Evolutionary conservation across 306 rosid species (phyloP).

Genomic region (Casuarina glauca): DNA sequence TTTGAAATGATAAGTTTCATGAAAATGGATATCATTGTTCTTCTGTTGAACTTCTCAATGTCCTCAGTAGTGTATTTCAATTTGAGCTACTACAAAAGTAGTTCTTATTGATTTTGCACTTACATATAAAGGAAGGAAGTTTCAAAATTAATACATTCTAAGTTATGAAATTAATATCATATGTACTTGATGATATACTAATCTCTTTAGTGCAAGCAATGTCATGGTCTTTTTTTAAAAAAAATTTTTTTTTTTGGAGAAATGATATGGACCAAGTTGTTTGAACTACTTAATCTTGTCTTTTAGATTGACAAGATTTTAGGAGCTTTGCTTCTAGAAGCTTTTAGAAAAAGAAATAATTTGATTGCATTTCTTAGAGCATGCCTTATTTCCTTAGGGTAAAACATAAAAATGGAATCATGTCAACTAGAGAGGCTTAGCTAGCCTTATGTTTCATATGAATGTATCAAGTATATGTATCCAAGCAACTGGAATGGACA

Average conservation of each 20-base stretch:
- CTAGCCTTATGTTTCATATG: not conserved
- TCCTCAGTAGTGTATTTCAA: not conserved
- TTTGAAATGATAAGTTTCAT: slow-evolving; percentile 52
- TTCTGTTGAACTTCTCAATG: not conserved
- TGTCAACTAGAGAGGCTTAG: slow-evolving; percentile 10
- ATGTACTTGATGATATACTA: not conserved
- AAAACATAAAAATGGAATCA: not conserved
- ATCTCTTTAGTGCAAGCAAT: not conserved
- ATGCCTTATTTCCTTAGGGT: not conserved
- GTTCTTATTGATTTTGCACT: too few relatives aligned
- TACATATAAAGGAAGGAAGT: not conserved
- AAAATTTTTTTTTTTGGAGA: not conserved
- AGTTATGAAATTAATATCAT: not conserved
- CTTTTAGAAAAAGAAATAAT: slow-evolving; percentile 21
- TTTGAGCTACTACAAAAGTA: not conserved
- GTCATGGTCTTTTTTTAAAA: not conserved
- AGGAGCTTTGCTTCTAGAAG: slow-evolving; percentile 42
- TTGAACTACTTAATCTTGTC: slow-evolving; percentile 20
- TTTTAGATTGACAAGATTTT: slow-evolving; percentile 63
- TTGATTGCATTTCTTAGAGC: slow-evolving; percentile 16
- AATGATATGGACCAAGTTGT: not conserved
- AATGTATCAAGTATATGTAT: not conserved
- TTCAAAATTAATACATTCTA: not conserved
- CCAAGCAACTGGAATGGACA: not conserved
- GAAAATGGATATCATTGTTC: slow-evolving; percentile 22